Base-by-base conservation (phyloP, 2,329 filamentous ascomycete genomes). In the Elsinoe perseae region DNA sequence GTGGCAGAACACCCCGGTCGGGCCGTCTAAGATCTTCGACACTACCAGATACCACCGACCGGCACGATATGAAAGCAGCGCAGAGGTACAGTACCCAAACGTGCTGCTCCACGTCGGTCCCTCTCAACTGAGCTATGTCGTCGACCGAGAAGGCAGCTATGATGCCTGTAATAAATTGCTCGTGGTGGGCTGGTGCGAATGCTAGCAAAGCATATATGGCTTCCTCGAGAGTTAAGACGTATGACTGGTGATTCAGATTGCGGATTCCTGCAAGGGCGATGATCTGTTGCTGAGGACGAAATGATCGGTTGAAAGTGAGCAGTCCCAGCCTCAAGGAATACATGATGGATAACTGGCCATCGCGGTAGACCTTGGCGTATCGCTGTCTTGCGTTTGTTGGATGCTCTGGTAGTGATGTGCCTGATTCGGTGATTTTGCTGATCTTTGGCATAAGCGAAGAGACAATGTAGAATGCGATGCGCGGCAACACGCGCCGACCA, bases 121-220 rank as follows among this genome's bases (percentile, higher is more conserved):
- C 61, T 8, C 66, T 60, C 20, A 69, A 56, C 44, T 65, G 62
- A 10, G 63, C 58, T 1, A 69, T 57, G 52, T 70, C 65, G 9
- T 59, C 56, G 1, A 67, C 66, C 4, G 65, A 64, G 3, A 65
- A 63, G 32, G 61, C 64, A 12, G 63, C 62, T 27, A 63, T 63
- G n/a, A 71, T 61, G 14, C 68, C 69, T 2, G 63, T 57, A 28
- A 69, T 60, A 56, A 71, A 69, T 6, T 28, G 54, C 48, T 58
- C 60, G 53, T 55, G 57, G 9, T 50, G 61, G n/a, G 38, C 48
- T 7, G 55, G 59, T 50, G 43, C 16, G 44, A 61, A 70, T 90
- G 87, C 77, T 91, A 56, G 53, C 28, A 66, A 59, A 1, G 64
- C 52, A 16, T 64, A 59, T 16, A 67, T 36, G 1, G 67, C 61